These are phyloP conservation scores for Neurospora sp. DNA, from an alignment of 495 filamentous ascomycete species.

Conservation along the genomic window DNA sequence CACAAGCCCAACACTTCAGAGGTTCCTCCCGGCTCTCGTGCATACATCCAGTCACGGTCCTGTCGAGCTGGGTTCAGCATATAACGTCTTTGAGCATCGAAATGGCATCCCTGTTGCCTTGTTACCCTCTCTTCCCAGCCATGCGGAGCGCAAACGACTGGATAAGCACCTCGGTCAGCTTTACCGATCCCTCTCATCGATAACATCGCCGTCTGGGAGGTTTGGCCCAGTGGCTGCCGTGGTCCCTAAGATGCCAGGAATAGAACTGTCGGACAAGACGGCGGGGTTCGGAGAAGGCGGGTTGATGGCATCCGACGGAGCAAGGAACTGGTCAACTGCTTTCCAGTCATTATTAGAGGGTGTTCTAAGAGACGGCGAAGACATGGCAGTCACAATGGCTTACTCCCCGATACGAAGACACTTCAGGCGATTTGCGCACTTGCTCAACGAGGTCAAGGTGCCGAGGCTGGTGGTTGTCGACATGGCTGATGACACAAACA, in stretches of 20 bases:
- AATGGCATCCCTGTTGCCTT: constrained; percentile 20
- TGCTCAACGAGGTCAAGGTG: constrained; percentile 28
- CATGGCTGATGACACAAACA: constrained; percentile 21
- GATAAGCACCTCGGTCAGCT: constrained; percentile 27
- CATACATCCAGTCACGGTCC: constrained; percentile 14
- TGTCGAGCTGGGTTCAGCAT: constrained; percentile 16
- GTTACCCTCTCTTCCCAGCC: constrained; percentile 9
- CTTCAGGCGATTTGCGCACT: constrained; percentile 25
- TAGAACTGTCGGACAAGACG: neutral
- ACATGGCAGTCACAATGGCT: constrained; percentile 33
- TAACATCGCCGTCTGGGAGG: constrained; percentile 26
- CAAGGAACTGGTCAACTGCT: constrained; percentile 31
- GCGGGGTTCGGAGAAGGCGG: neutral
- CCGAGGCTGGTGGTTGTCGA: constrained; percentile 30
- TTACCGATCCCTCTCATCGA: constrained; percentile 20
- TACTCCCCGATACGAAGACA: constrained; percentile 30
- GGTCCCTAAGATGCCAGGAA: constrained; percentile 2
- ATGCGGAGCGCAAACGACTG: constrained; percentile 9
- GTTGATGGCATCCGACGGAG: constrained; percentile 7
- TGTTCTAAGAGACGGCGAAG: constrained; percentile 34
- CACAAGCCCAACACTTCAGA: neutral
- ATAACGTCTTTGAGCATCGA: constrained; percentile 21
- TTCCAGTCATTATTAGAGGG: constrained; percentile 36
- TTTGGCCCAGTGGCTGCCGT: constrained; percentile 31
- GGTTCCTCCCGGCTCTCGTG: constrained; percentile 25